A percentile compares a stretch with the other conserved stretches of the same genome.
These are phyloP conservation scores for Colletotrichum sp. DNA, from an alignment of 2,329 filamentous ascomycete genomes.

Conservation along the genomic window DNA sequence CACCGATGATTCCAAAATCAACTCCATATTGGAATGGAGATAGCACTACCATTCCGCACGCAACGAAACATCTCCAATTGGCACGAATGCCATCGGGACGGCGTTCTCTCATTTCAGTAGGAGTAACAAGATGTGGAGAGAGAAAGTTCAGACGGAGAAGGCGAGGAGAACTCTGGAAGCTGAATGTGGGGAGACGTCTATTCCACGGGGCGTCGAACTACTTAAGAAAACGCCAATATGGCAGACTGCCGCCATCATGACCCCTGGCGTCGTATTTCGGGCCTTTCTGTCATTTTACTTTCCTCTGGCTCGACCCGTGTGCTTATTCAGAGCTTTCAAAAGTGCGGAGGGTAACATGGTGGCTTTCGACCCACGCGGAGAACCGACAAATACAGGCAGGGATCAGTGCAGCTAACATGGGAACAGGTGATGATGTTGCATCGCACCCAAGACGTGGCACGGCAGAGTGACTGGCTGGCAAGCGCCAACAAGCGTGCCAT, in stretches of 20 bases:
- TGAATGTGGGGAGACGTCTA: not conserved
- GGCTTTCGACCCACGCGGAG: not conserved
- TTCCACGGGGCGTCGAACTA: not conserved
- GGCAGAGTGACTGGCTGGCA: not conserved
- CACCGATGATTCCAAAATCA: conserved; percentile 56
- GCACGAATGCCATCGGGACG: not conserved
- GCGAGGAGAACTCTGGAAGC: not conserved
- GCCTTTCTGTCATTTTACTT: not conserved
- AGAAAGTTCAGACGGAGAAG: not conserved
- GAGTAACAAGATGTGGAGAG: not conserved
- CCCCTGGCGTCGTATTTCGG: not conserved
- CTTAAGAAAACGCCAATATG: not conserved
- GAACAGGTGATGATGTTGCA: not conserved
- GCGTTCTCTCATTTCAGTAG: not conserved
- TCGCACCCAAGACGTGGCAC: not conserved
- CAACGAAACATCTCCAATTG: conserved; percentile 52
- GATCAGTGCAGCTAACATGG: not conserved
- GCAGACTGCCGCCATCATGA: not conserved
- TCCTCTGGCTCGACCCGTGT: not conserved
- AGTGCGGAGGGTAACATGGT: not conserved
- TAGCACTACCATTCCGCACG: conserved; percentile 44
- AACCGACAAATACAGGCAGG: not conserved
- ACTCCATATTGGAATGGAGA: conserved; percentile 53
- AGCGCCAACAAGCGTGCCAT: not conserved
- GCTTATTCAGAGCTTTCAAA: not conserved